Percentiles rank a stretch among this genome's conserved stretches.
Conservation (phyloP, 345 rosid genomes). For the Eucalyptus curtisii region DNA sequence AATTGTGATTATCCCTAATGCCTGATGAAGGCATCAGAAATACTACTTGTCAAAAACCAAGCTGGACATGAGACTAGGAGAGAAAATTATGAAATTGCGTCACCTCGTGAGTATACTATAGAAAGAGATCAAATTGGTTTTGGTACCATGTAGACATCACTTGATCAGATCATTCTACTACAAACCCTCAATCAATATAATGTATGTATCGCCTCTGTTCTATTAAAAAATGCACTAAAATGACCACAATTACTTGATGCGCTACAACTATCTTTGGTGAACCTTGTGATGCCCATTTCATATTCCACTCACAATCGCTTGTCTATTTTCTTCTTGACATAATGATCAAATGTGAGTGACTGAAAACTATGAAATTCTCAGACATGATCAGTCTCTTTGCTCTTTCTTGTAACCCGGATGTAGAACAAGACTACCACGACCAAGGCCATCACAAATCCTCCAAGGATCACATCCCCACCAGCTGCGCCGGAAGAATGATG, state of each 20-base stretch:
- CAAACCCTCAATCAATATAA: not conserved
- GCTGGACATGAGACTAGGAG: not conserved
- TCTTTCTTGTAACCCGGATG: constrained; percentile 13
- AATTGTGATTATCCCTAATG: not conserved
- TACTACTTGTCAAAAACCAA: not conserved
- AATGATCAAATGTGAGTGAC: not conserved
- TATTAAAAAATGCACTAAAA: not conserved
- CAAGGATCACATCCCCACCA: constrained; percentile 23
- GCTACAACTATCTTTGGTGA: not conserved
- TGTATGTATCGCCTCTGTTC: not conserved
- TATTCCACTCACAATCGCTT: not conserved
- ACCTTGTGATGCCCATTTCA: not conserved
- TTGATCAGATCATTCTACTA: not conserved
- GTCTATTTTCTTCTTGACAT: not conserved
- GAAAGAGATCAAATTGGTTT: not conserved
- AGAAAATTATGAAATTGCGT: not conserved
- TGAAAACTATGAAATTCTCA: not conserved
- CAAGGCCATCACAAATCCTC: constrained; percentile 11
- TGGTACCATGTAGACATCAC: not conserved
- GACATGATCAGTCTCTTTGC: not conserved
- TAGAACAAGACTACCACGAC: constrained; percentile 16
- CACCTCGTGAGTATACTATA: not conserved
- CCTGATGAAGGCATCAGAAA: not conserved
- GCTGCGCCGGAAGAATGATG: constrained; percentile 1
- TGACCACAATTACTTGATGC: not conserved